Evolutionary conservation across 2,329 filamentous ascomycete species (phyloP), one percentile per base, ranked within the genome.

Genomic region (Colletotrichum chrysophilum): DNA sequence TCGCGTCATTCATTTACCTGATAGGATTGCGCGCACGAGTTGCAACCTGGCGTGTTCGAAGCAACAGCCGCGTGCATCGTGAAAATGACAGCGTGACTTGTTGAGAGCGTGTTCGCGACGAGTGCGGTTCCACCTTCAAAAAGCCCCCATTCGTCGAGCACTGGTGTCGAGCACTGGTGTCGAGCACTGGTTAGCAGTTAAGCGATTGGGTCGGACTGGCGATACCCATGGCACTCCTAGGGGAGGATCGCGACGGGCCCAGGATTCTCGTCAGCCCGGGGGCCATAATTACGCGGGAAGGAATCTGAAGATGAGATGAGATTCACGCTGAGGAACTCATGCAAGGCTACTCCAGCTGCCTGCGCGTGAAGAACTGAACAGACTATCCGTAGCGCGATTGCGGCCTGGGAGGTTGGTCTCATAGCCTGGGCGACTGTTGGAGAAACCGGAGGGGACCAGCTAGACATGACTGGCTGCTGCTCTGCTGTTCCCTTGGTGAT

Each of bases 351-450:
- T 64, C 38, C 32, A 30, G 56, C 48, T 75, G 64, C 70, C 70
- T 69, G 43, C 64, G 60, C 55, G 64, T 75, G 73, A 73, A 75
- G 43, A 73, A 67, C 18, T 69, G 73, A 66, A 75, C 73, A 60
- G 24, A 36, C 32, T 34, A 48, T 48, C 43, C 43, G 43, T 12
- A 48, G 18, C 43, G 9, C 18, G 18, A 48, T 21, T 18, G 28
- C 28, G 13, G n/a, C 28, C 24, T 36, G 58, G 60, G 28, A 13
- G 36, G 26, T 24, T 34, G 64, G 64, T 30, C 43, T 28, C 30
- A 26, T n/a, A 21, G 43, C 43, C 28, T 38, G 32, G 68, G 30
- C 61, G 58, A 58, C 16, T 26, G 61, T 38, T 67, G 64, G 52
- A 18, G 58, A 58, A 71, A 9, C 18, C 52, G n/a, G 18, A 68